Percentiles rank a stretch among this genome's conserved stretches.
Evolutionary conservation across 2,329 filamentous ascomycete species (phyloP).

Genomic region (Parastagonospora nodorum): DNA sequence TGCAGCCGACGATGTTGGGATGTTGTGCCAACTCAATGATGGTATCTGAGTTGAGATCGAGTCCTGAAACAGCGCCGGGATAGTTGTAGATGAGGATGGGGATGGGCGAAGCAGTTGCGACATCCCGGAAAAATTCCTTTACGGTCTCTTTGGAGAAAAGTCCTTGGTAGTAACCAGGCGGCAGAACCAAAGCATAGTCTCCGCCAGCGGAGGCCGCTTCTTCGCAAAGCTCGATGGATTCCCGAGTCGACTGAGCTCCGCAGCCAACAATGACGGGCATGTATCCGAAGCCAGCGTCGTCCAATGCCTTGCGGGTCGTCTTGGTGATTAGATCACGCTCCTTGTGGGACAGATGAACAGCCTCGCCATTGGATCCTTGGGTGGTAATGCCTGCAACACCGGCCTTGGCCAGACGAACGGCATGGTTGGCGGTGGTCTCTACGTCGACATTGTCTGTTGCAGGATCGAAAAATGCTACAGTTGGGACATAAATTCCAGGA

Average conservation of each 20-base stretch:
- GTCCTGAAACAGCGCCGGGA: slow-evolving; percentile 65
- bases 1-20: slow-evolving; percentile 70
- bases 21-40: slow-evolving; percentile 65
- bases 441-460: slow-evolving; percentile 49
- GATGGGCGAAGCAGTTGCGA: slow-evolving; percentile 66
- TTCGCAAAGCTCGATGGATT: slow-evolving; percentile 70
- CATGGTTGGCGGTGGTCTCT: slow-evolving; percentile 50
- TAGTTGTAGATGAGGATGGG: slow-evolving; percentile 74
- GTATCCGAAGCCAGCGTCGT: slow-evolving; percentile 66
- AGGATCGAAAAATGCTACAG: slow-evolving; percentile 51
- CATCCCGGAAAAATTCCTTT: slow-evolving; percentile 67
- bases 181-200: slow-evolving; percentile 76
- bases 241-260: slow-evolving; percentile 73
- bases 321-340: slow-evolving; percentile 72
- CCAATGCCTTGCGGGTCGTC: slow-evolving; percentile 71
- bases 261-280: slow-evolving; percentile 79
- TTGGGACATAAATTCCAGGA: slow-evolving; percentile 52
- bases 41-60: slow-evolving; percentile 68
- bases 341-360: slow-evolving; percentile 73
- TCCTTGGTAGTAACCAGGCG: slow-evolving; percentile 75
- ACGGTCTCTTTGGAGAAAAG: slow-evolving; percentile 66
- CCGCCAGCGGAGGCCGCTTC: slow-evolving; percentile 73
- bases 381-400: slow-evolving; percentile 76
- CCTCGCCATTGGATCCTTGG: slow-evolving; percentile 83
- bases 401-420: slow-evolving; percentile 71